Evolutionary conservation across 768 basidiomycete genomes (phyloP), one percentile per base, ranked within the genome.

Genomic region (Austroboletus festivus): DNA sequence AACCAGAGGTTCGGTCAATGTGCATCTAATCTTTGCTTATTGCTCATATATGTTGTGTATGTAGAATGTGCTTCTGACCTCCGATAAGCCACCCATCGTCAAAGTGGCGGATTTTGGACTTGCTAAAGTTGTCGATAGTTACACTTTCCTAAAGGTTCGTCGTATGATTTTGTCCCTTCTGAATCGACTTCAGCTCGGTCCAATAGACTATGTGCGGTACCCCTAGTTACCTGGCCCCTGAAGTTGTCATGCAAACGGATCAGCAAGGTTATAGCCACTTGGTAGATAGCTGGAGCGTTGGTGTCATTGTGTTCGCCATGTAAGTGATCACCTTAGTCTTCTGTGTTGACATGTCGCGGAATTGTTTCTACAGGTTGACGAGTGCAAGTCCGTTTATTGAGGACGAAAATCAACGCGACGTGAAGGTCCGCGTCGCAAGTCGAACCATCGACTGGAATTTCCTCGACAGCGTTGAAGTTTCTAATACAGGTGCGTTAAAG

Each of bases 51-150:
- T 28, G 10, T 9, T 22, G 23, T 38, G 31, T 13, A 7, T 20
- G 48, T 48, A 89, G 85, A 94, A 95, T 56, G 82, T 94, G 7
- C 77, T 95, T 2, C 67, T 96, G n/a, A 93, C 92, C 1, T 72
- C 62, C 10, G 79, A 83, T 35, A 54, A 73, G 2, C 88, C 87
- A 0, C 87, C 87, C 0, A 67, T 71, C 1, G 82, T 90, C 57
- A 97, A 97, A 62, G 85, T 97, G 15, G 94, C 95, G 3, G 95
- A 97, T 67, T 99, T 96, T 62, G 95, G 95, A 4, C 79, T 97
- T 7, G 94, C 95, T 1, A 99, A 98, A 64, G 82, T 86, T n/a
- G 82, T 90, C 20, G 83, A 90, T 53, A 83, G 81, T 53, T 63
- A 81, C 55, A 91, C 88, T 0, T 85, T 87, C 78, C 69, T 92